Evolutionary conservation across 768 basidiomycete species (phyloP).

Genomic region (Termitomyces sp.): DNA sequence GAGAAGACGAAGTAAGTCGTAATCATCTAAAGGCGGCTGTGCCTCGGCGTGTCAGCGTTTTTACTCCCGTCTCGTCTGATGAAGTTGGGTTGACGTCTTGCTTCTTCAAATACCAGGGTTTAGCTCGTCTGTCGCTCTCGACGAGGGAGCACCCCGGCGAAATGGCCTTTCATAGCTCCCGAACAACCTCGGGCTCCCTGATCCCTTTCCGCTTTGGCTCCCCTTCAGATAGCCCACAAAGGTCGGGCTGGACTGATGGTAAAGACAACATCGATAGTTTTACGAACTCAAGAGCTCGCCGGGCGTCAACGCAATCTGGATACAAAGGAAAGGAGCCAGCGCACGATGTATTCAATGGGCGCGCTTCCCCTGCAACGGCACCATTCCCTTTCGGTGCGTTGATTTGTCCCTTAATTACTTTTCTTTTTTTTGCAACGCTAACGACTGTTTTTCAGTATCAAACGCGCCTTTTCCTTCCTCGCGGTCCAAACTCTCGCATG

Average conservation of each 20-base stretch:
- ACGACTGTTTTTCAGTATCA: constrained; percentile 5
- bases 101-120: constrained; percentile 7
- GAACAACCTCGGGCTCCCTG: constrained; percentile 21
- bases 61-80: constrained; percentile 17
- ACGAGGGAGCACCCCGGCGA: constrained; percentile 11
- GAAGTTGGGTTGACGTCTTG: constrained; percentile 14
- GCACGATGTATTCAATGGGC: constrained; percentile 12
- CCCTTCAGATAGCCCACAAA: constrained; percentile 12
- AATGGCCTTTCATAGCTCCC: constrained; percentile 18
- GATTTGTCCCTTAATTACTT: constrained; percentile 3
- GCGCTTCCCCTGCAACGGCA: constrained; percentile 16
- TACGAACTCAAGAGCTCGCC: constrained; percentile 17
- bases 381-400: constrained; percentile 17
- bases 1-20: constrained; percentile 13
- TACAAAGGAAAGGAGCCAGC: constrained; percentile 30
- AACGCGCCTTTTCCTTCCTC: constrained; percentile 20
- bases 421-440: not conserved
- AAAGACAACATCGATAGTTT: constrained; percentile 12
- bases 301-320: constrained; percentile 19
- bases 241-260: constrained; percentile 10
- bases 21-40: constrained; percentile 11
- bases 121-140: constrained; percentile 18
- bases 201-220: constrained; percentile 20
- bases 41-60: constrained; percentile 11
- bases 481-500: constrained; percentile 19